These are phyloP conservation scores for Trichoderma sp. DNA, from an alignment of 2,329 filamentous ascomycete species.

Conservation along the genomic window DNA sequence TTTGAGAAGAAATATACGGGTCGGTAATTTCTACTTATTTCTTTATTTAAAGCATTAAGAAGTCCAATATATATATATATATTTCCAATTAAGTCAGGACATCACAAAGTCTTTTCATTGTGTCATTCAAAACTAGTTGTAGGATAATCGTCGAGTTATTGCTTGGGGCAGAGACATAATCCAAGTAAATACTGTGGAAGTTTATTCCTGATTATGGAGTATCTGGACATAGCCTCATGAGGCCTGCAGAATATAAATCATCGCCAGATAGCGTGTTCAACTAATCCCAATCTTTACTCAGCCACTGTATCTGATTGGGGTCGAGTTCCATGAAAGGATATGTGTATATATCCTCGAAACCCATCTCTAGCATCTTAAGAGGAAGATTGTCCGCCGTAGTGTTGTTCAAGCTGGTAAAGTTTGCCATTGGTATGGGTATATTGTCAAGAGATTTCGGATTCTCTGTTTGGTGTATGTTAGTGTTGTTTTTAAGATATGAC, in stretches of 20 bases:
- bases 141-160: background rate
- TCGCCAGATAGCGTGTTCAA: background rate
- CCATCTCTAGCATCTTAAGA: background rate
- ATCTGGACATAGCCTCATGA: too few species aligned
- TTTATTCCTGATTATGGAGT: background rate
- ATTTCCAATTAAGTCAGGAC: background rate
- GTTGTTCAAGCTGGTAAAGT: background rate
- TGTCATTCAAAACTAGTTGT: background rate
- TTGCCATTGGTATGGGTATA: background rate
- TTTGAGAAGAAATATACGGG: background rate
- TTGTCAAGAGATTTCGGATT: background rate
- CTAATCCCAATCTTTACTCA: background rate
- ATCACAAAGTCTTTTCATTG: background rate
- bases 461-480: background rate
- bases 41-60: background rate
- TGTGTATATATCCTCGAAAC: background rate
- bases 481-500: background rate
- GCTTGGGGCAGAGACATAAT: background rate
- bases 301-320: background rate
- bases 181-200: background rate
- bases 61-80: too few species aligned
- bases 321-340: background rate
- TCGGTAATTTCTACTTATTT: background rate
- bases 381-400: background rate
- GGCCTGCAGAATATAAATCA: background rate